A percentile compares a stretch with the other conserved stretches of the same genome.
These are phyloP conservation scores for Marsdenia floribunda DNA, from an alignment of 257 asterid species.

Conservation along the genomic window DNA sequence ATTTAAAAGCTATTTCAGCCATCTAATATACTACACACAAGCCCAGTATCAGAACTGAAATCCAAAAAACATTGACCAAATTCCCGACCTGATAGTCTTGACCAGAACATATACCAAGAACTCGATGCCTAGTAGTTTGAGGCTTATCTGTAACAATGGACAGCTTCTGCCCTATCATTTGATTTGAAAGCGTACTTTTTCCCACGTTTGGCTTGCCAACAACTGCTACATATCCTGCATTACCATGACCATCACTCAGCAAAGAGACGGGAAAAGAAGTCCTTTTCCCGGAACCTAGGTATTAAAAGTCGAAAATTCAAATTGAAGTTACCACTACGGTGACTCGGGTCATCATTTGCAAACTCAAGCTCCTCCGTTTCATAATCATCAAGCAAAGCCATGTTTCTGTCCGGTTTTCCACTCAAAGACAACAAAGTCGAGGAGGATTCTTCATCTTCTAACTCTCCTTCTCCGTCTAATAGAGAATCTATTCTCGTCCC, in stretches of 20 bases:
- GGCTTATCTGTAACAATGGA: slow-evolving; percentile 94
- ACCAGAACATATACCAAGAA: slow-evolving; percentile 88
- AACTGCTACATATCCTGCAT: slow-evolving; percentile 73
- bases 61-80: slow-evolving; percentile 1
- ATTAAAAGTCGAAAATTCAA: not conserved
- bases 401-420: slow-evolving; percentile 73
- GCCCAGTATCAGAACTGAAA: not conserved
- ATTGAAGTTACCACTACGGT: slow-evolving; percentile 56
- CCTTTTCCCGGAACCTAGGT: not conserved
- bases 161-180: slow-evolving; percentile 87
- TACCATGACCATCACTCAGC: not conserved
- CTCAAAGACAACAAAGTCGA: slow-evolving; percentile 56
- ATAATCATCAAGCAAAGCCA: slow-evolving; percentile 74
- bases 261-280: not conserved
- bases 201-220: slow-evolving; percentile 96
- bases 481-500: slow-evolving; percentile 23
- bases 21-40: not conserved
- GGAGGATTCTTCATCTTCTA: slow-evolving; percentile 38
- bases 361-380: slow-evolving; percentile 85
- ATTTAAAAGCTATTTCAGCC: not conserved
- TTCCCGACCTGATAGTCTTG: slow-evolving; percentile 69
- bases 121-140: slow-evolving; percentile 89
- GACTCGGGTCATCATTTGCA: slow-evolving; percentile 49
- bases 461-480: slow-evolving; percentile 18
- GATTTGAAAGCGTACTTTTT: slow-evolving; percentile 87